Percentiles rank a stretch among this genome's conserved stretches.
Evolutionary conservation across 2,329 filamentous ascomycete species (phyloP).

Genomic region (Eutypa lata): DNA sequence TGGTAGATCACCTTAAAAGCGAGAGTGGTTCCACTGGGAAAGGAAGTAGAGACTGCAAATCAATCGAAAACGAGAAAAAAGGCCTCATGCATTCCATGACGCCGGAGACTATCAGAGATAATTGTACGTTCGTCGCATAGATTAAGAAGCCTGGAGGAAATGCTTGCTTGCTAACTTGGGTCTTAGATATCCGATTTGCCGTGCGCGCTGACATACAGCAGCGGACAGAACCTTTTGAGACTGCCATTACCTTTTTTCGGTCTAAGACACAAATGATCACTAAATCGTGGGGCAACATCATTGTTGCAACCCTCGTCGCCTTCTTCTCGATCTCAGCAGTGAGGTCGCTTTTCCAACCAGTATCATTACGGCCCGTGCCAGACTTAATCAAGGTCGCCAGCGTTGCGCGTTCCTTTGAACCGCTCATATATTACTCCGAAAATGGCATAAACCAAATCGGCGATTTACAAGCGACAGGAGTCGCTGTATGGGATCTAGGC

Average conservation of each 20-base stretch:
- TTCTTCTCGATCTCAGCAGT: slow-evolving; percentile 64
- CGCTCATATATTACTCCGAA: slow-evolving; percentile 91
- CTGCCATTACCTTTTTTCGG: slow-evolving; percentile 62
- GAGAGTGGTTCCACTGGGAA: slow-evolving; percentile 23
- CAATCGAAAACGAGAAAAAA: slow-evolving; percentile 16
- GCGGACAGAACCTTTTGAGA: slow-evolving; percentile 78
- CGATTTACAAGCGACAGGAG: slow-evolving; percentile 84
- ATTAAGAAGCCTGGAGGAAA: neutral
- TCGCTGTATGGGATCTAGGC: slow-evolving; percentile 91
- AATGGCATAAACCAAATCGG: slow-evolving; percentile 82
- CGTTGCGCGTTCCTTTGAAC: slow-evolving; percentile 88
- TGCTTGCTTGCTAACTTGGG: slow-evolving; percentile 18
- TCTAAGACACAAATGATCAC: slow-evolving; percentile 59
- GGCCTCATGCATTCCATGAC: slow-evolving; percentile 27
- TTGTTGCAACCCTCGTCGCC: slow-evolving; percentile 58
- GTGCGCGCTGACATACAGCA: slow-evolving; percentile 86
- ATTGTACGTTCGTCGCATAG: slow-evolving; percentile 41
- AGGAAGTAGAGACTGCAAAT: slow-evolving; percentile 12
- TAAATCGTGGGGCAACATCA: slow-evolving; percentile 65
- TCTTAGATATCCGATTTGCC: slow-evolving; percentile 79
- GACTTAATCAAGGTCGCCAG: slow-evolving; percentile 89
- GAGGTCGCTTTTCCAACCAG: slow-evolving; percentile 67
- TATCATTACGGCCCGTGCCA: slow-evolving; percentile 63
- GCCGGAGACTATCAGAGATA: slow-evolving; percentile 38
- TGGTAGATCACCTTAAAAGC: slow-evolving; percentile 33